Evolutionary conservation across 106 monocot species (phyloP).

Genomic region (Dioscorea dumetorum): DNA sequence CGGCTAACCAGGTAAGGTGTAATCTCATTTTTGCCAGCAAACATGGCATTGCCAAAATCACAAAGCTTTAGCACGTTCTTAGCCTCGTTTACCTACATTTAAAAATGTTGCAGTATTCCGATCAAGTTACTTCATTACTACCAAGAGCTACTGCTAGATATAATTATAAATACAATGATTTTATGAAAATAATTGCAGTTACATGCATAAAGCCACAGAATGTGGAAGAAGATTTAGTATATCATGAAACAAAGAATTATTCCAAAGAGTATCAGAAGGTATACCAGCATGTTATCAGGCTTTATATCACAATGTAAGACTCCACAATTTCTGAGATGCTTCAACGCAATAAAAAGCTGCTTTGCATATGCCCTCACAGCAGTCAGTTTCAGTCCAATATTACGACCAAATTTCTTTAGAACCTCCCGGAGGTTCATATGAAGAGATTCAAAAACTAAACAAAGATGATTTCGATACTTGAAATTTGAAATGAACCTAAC

Average conservation of each 20-base stretch:
- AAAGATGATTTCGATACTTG: slow-evolving; percentile 99
- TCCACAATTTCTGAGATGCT: slow-evolving; percentile 94
- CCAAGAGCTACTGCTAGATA: no score
- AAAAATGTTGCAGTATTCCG: neutral
- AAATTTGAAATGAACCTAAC: slow-evolving; percentile 99
- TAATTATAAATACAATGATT: no score
- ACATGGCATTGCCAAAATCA: slow-evolving; percentile 99
- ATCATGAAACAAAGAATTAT: no score
- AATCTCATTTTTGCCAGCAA: slow-evolving; percentile 89
- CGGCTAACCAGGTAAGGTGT: slow-evolving; percentile 99
- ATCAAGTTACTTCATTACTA: no score
- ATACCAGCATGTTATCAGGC: slow-evolving; percentile 99
- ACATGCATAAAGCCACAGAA: neutral
- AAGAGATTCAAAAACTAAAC: slow-evolving; percentile 99
- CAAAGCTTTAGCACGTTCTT: slow-evolving; percentile 95
- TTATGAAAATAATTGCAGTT: no score
- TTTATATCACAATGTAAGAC: slow-evolving; percentile 98
- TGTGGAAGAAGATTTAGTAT: neutral
- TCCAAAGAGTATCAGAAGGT: neutral
- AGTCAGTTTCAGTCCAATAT: slow-evolving; percentile 98
- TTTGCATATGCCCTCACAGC: slow-evolving; percentile 98
- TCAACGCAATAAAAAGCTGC: slow-evolving; percentile 99
- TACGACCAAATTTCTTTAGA: slow-evolving; percentile 99
- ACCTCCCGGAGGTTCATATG: slow-evolving; percentile 99
- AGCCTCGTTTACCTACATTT: slow-evolving; percentile 80